phyloP scores from a whole-genome alignment of 2,329 filamentous ascomycete species.

The Penicillium sp. region DNA sequence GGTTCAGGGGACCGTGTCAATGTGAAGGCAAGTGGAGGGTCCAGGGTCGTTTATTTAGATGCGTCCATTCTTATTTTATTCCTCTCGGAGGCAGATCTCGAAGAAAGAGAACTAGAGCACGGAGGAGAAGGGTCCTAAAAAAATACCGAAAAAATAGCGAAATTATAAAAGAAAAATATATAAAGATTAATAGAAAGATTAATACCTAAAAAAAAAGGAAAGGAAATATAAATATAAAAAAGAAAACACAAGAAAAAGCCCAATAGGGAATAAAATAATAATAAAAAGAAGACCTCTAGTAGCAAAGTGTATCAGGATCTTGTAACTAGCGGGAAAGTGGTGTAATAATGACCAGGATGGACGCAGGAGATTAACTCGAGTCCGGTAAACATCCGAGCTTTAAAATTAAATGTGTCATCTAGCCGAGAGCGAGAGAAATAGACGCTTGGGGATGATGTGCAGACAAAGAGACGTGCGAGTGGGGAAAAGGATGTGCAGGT shows the following conservation, averaged over 20 bases:
- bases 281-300: constrained; percentile 14
- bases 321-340: constrained; percentile 38
- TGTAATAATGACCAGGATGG: constrained; percentile 41
- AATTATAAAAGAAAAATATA: constrained; percentile 7
- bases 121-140: neutral
- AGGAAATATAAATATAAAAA: constrained; percentile 11
- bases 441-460: constrained; percentile 29
- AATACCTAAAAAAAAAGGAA: constrained; percentile 9
- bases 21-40: constrained; percentile 34
- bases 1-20: constrained; percentile 23
- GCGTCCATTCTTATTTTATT: constrained; percentile 27
- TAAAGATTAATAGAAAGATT: constrained; percentile 11
- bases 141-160: neutral
- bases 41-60: constrained; percentile 43
- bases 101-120: constrained; percentile 8
- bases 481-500: constrained; percentile 2
- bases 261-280: constrained; percentile 11
- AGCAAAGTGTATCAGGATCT: constrained; percentile 33
- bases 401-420: constrained; percentile 18
- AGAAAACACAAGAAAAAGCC: constrained; percentile 8
- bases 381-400: constrained; percentile 22
- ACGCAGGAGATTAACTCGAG: constrained; percentile 33
- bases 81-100: constrained; percentile 12
- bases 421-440: constrained; percentile 15
- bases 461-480: constrained; percentile 13